phyloP scores from a whole-genome alignment of 768 basidiomycete species.

The Suillus subaureus region DNA sequence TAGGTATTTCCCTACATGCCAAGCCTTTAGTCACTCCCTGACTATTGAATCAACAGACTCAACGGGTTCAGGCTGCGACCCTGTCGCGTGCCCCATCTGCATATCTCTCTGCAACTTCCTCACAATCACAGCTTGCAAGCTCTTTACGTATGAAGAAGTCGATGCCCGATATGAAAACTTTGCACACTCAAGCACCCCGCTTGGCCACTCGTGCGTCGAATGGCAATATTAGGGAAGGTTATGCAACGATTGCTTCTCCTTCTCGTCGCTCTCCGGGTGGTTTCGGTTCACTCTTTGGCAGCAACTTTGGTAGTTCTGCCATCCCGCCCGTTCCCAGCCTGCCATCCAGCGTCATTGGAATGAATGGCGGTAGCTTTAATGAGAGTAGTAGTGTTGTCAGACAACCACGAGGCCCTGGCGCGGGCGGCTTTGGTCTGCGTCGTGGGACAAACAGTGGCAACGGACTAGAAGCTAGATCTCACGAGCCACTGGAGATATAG shows the following conservation, averaged over 20 bases:
- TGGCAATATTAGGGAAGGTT: slow-evolving; percentile 85
- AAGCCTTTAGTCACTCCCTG: slow-evolving; percentile 10
- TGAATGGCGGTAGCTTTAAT: slow-evolving; percentile 42
- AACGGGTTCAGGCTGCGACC: slow-evolving; percentile 53
- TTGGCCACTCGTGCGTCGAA: slow-evolving; percentile 82
- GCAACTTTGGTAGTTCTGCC: slow-evolving; percentile 38
- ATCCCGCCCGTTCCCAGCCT: slow-evolving; percentile 83
- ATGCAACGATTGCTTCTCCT: slow-evolving; percentile 84
- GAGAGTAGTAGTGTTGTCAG: slow-evolving; percentile 65
- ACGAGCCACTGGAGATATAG: slow-evolving; percentile 86
- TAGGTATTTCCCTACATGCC: slow-evolving; percentile 39
- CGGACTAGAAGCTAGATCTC: slow-evolving; percentile 81
- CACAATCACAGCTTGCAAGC: slow-evolving; percentile 43
- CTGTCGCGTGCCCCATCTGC: slow-evolving; percentile 82
- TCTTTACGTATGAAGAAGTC: slow-evolving; percentile 92
- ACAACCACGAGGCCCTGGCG: slow-evolving; percentile 84
- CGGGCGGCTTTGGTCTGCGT: slow-evolving; percentile 71
- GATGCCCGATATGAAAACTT: slow-evolving; percentile 96
- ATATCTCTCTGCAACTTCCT: slow-evolving; percentile 62
- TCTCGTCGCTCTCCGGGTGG: slow-evolving; percentile 74
- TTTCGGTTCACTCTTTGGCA: slow-evolving; percentile 72
- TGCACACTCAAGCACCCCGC: slow-evolving; percentile 79
- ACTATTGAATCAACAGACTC: slow-evolving; percentile 15
- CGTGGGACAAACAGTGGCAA: slow-evolving; percentile 42
- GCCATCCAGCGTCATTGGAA: slow-evolving; percentile 54